A percentile compares a stretch with the other conserved stretches of the same genome.
Conservation (phyloP, 306 rosid genomes). For the Ceratonia siliqua region DNA sequence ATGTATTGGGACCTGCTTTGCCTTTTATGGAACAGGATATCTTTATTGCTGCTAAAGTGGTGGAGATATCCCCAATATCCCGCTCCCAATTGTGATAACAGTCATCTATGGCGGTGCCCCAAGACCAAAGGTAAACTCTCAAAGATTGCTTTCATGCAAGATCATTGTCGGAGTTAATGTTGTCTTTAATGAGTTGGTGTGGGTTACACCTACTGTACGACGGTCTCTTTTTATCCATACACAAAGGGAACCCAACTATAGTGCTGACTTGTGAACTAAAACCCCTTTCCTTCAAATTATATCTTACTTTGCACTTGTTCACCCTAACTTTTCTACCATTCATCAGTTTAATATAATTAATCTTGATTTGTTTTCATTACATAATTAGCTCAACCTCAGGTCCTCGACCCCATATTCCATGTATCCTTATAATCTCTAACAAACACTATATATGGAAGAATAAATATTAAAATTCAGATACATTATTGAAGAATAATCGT, state of each 20-base stretch:
- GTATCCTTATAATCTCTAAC: too few relatives aligned
- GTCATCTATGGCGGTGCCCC: slow-evolving; percentile 33
- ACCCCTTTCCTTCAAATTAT: too few relatives aligned
- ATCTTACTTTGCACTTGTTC: too few relatives aligned
- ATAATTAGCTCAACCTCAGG: too few relatives aligned
- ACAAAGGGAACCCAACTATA: background rate
- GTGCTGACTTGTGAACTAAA: too few relatives aligned
- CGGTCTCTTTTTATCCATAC: slow-evolving; percentile 33
- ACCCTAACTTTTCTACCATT: too few relatives aligned
- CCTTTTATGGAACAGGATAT: slow-evolving; percentile 43
- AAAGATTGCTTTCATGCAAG: slow-evolving; percentile 27
- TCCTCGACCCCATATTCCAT: too few relatives aligned
- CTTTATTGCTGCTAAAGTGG: slow-evolving; percentile 40
- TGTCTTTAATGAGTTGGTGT: slow-evolving; percentile 30
- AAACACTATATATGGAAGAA: too few relatives aligned
- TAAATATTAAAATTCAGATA: too few relatives aligned
- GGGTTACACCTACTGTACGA: slow-evolving; percentile 38
- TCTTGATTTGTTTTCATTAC: too few relatives aligned
- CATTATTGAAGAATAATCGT: too few relatives aligned
- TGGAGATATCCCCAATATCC: slow-evolving; percentile 51
- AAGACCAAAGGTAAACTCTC: slow-evolving; percentile 26
- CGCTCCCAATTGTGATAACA: slow-evolving; percentile 26
- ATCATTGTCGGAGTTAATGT: slow-evolving; percentile 43
- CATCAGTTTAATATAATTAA: too few relatives aligned
- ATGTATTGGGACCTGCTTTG: slow-evolving; percentile 24